Percentiles rank a stretch among this genome's conserved stretches.
Evolutionary conservation across 768 basidiomycete genomes (phyloP).

Genomic region (Hydnum rufescens): DNA sequence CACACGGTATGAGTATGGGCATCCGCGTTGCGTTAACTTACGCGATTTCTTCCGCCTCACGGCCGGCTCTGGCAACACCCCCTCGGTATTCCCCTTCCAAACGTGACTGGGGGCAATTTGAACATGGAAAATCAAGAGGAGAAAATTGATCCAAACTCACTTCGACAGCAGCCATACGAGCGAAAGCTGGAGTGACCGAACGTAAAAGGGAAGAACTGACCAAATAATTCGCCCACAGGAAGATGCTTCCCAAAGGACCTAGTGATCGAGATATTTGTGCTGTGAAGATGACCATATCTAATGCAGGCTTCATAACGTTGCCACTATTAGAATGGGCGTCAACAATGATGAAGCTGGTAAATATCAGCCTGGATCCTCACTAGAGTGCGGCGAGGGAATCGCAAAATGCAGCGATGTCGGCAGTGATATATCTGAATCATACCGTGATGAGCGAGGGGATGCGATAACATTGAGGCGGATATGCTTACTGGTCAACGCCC

Average conservation of each 20-base stretch:
- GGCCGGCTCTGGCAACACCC: slow-evolving; percentile 65
- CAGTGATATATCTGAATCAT: slow-evolving; percentile 49
- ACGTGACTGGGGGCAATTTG: slow-evolving; percentile 24
- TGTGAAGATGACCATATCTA: slow-evolving; percentile 83
- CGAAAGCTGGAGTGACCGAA: slow-evolving; percentile 84
- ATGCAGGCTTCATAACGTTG: slow-evolving; percentile 78
- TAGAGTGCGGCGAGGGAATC: slow-evolving; percentile 73
- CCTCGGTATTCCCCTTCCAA: slow-evolving; percentile 84
- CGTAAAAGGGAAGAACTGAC: slow-evolving; percentile 65
- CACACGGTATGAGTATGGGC: neutral
- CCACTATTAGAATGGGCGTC: slow-evolving; percentile 31
- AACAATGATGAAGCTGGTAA: neutral
- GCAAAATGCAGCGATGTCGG: slow-evolving; percentile 79
- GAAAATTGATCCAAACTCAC: neutral
- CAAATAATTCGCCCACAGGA: slow-evolving; percentile 71
- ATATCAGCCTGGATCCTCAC: slow-evolving; percentile 27
- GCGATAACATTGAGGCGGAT: neutral
- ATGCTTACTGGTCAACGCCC: slow-evolving; percentile 49
- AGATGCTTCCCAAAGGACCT: slow-evolving; percentile 60
- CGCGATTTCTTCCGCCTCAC: slow-evolving; percentile 89
- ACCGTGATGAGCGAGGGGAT: neutral
- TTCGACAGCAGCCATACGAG: slow-evolving; percentile 70
- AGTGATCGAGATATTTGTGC: slow-evolving; percentile 75
- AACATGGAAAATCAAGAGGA: neutral
- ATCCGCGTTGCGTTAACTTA: slow-evolving; percentile 21